Evolutionary conservation across 768 basidiomycete species (phyloP).

Genomic region (Pluteus cervinus): DNA sequence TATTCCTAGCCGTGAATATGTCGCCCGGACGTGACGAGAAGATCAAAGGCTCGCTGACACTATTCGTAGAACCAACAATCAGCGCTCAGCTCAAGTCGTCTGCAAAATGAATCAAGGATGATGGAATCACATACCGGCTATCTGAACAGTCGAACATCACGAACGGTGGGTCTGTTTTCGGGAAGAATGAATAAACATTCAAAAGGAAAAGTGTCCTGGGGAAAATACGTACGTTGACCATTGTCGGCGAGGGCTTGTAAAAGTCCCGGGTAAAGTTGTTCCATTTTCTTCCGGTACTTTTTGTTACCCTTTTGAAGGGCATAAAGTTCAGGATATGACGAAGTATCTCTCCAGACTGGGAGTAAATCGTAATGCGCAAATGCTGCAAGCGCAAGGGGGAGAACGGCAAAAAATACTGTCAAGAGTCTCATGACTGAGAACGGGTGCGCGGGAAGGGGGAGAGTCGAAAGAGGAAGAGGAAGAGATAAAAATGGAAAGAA

Average conservation of each 20-base stretch:
- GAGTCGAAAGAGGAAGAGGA: no score
- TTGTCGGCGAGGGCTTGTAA: constrained; percentile 2
- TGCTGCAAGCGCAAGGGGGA: no score
- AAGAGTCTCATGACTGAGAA: no score
- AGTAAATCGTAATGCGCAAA: no score
- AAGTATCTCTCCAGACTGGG: no score
- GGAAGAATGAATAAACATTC: not conserved
- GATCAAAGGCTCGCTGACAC: constrained; percentile 16
- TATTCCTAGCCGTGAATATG: constrained; percentile 18
- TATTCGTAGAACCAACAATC: no score
- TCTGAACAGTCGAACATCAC: constrained; percentile 18
- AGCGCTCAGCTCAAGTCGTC: no score
- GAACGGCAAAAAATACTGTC: no score
- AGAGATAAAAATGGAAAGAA: no score
- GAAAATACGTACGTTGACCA: constrained; percentile 4
- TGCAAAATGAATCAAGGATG: no score
- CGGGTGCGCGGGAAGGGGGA: no score
- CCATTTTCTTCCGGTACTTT: not conserved
- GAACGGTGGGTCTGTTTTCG: constrained; percentile 14
- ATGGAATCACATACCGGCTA: constrained; percentile 10
- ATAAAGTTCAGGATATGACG: no score
- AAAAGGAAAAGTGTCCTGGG: not conserved
- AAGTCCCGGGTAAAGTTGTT: not conserved
- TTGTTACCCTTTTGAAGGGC: constrained; percentile 6
- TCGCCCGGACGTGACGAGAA: constrained; percentile 16